These are phyloP conservation scores for Coemansia sp. DNA, from an alignment of 192 early-diverging fungal genomes.

Conservation along the genomic window DNA sequence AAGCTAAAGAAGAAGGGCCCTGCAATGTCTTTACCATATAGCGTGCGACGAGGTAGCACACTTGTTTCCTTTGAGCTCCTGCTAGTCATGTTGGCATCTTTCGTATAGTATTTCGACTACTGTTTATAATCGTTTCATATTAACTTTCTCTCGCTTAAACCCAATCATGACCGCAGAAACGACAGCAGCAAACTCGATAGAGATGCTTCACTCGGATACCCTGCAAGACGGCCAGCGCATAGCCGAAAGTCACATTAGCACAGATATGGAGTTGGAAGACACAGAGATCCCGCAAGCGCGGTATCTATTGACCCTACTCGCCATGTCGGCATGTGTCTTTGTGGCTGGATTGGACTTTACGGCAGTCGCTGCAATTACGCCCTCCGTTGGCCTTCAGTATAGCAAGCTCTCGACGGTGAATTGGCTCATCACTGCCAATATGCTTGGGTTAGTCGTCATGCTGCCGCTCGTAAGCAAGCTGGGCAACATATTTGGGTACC, in stretches of 20 bases:
- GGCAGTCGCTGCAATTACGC: conserved; percentile 73
- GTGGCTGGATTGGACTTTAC: conserved; percentile 78
- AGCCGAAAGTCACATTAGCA: not conserved
- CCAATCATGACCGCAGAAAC: not conserved
- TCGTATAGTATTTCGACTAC: not conserved
- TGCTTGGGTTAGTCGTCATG: conserved; percentile 50
- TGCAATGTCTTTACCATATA: not conserved
- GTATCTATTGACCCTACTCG: conserved; percentile 12
- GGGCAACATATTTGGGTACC: conserved; percentile 56
- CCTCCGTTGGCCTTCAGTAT: conserved; percentile 72
- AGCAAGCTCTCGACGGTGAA: conserved; percentile 65
- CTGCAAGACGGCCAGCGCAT: not conserved
- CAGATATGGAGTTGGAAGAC: conserved; percentile 1
- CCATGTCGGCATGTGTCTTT: conserved; percentile 62
- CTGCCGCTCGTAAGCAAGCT: conserved; percentile 58
- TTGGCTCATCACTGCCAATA: conserved; percentile 75
- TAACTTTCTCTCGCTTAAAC: not conserved
- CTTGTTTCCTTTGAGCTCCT: not conserved
- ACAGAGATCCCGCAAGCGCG: not conserved
- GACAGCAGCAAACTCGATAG: conserved; percentile 8
- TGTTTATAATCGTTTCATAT: not conserved
- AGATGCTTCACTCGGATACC: not conserved
- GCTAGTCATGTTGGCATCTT: not conserved
- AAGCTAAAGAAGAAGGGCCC: not conserved
- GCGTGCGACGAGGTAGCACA: not conserved